Evolutionary conservation across 768 basidiomycete genomes (phyloP), one percentile per base, ranked within the genome.

Genomic region (Tylopilus intermedius): DNA sequence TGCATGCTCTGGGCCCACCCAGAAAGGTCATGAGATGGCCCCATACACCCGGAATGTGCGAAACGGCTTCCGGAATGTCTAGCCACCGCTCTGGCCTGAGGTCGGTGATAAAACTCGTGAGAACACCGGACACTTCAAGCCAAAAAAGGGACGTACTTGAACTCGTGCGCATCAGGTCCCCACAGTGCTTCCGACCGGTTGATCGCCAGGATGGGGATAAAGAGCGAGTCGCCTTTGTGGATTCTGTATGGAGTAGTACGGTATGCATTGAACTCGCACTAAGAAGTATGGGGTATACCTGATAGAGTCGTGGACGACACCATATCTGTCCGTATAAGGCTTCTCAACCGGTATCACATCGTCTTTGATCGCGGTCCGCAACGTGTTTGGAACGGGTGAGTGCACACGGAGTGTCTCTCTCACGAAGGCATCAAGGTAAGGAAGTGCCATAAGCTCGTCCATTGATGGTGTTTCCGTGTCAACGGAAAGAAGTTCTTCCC

Each of bases 31-130:
- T 61, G 47, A 80, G 63, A 58, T 83, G 76, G 5, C 78, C 74
- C 77, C 79, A 85, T 0, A 86, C 74, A 1, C 84, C 81, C 13
- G 85, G 86, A 27, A 86, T 71, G 0, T 63, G 51, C 1, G 62
- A 60, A 2, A 71, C 75, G 0, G 69, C 71, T 10, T 77, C 74
- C 0, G 83, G 82, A 13, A 73, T 45, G 4, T 70, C 62, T 37
- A 73, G 62, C 86, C 85, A 88, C 4, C 86, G 73, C 57, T 86
- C 85, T 2, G 86, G 86, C 58, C 82, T 86, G 26, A 14, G 53
- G 8, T 30, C 8, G 35, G 8, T 4, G 13, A 6, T 9, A 35
- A 47, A 11, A 32, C 10, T 7, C n/a, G 11, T 49, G 27, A 49
- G 22, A 22, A 6, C 9, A 29, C 18, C 32, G 47, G 10, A 18